These are phyloP conservation scores for Emergomyces orientalis DNA, from an alignment of 2,329 filamentous ascomycete species.

Conservation along the genomic window DNA sequence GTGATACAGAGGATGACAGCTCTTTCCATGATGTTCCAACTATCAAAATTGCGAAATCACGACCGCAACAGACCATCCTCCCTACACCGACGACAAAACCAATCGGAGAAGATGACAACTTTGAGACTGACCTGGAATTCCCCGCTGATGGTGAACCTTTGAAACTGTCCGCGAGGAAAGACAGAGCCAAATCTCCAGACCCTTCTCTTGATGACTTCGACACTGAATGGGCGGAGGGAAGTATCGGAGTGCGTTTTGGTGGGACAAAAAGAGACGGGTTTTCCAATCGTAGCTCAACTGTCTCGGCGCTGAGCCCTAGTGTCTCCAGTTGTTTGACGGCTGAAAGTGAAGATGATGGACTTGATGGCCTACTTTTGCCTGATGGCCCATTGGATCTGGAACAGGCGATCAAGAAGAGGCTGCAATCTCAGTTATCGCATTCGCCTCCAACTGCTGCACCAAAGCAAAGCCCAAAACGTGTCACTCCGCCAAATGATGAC, in stretches of 20 bases:
- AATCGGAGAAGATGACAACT: slow-evolving; percentile 51
- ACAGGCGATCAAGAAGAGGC: slow-evolving; percentile 62
- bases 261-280: slow-evolving; percentile 73
- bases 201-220: slow-evolving; percentile 66
- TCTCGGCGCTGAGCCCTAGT: slow-evolving; percentile 84
- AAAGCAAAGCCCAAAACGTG: slow-evolving; percentile 18
- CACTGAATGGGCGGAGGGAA: slow-evolving; percentile 80
- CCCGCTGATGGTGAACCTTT: slow-evolving; percentile 56
- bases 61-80: slow-evolving; percentile 44
- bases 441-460: slow-evolving; percentile 20
- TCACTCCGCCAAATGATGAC: slow-evolving; percentile 50
- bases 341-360: slow-evolving; percentile 87
- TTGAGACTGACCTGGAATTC: slow-evolving; percentile 64
- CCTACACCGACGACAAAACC: slow-evolving; percentile 46
- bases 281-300: slow-evolving; percentile 74
- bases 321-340: slow-evolving; percentile 81
- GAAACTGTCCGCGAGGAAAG: slow-evolving; percentile 50
- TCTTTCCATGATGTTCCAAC: slow-evolving; percentile 56
- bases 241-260: slow-evolving; percentile 79
- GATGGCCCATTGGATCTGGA: slow-evolving; percentile 73
- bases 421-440: slow-evolving; percentile 40
- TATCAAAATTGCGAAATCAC: slow-evolving; percentile 57
- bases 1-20: slow-evolving; percentile 52
- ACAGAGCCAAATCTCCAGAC: slow-evolving; percentile 55
- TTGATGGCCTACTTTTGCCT: slow-evolving; percentile 82